Evolutionary conservation across 108 stramenopile species (phyloP).

Genomic region (Phaeodactylum tricornutum): DNA sequence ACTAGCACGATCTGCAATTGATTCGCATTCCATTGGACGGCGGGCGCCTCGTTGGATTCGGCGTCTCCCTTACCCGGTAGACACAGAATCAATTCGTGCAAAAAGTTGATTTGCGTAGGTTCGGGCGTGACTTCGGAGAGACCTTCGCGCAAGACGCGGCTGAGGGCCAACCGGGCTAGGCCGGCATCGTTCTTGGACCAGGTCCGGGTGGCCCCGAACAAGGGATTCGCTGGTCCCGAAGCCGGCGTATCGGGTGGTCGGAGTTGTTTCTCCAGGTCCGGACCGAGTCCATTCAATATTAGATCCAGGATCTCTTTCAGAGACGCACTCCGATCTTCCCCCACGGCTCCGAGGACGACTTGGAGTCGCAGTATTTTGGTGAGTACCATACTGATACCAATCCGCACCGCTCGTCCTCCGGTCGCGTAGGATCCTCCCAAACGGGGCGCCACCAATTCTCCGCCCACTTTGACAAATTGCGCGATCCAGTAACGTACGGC

Average conservation of each 20-base stretch:
- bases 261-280: conserved; percentile 55
- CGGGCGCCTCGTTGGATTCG: conserved; percentile 8
- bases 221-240: conserved; percentile 7
- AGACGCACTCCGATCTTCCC: conserved; percentile 26
- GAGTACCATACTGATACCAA: conserved; percentile 44
- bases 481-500: conserved; percentile 45
- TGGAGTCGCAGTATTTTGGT: conserved; percentile 49
- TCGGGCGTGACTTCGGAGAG: conserved; percentile 65
- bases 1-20: conserved; percentile 71
- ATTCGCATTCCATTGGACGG: conserved; percentile 32
- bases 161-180: conserved; percentile 47
- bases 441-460: conserved; percentile 47
- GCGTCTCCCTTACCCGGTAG: conserved; percentile 16
- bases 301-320: conserved; percentile 29
- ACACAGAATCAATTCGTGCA: conserved; percentile 46
- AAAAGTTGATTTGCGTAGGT: conserved; percentile 42
- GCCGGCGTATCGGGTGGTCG: conserved; percentile 3
- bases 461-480: conserved; percentile 71
- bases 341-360: conserved; percentile 17
- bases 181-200: conserved; percentile 57
- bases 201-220: conserved; percentile 32
- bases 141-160: conserved; percentile 55
- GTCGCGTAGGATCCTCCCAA: conserved; percentile 60
- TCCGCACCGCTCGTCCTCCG: conserved; percentile 67
- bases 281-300: conserved; percentile 62